Base-by-base conservation (phyloP, 2,329 filamentous ascomycete species). In the Talaromyces sp. region DNA sequence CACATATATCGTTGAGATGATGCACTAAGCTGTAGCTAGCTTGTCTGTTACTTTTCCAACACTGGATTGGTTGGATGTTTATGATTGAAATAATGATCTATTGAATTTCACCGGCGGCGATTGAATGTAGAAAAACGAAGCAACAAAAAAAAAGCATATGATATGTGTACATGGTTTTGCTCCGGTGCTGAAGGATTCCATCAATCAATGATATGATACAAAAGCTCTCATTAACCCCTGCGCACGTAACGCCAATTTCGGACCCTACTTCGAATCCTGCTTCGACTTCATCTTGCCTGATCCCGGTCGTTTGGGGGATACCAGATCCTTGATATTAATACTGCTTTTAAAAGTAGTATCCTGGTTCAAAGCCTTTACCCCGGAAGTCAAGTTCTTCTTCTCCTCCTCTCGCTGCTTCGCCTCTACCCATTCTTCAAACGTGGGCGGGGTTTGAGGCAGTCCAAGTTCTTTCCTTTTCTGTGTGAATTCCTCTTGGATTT, bases 391-490 rank as follows among this genome's bases (percentile, higher is more conserved):
- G 27, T 29, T 29, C 27, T 29, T 77, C n/a, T 31, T 73, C 52
- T 76, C 70, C 61, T 74, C 64, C 43, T 74, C 66, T 61, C 74
- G 69, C 57, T 74, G 65, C 58, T 80, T 78, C 55, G 75, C 74
- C 66, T 78, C 76, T 53, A 77, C 66, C 66, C 77, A 79, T 53
- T 76, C 75, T 31, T 75, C 75, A 59, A 78, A 72, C 7, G 71
- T 67, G 12, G 43, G 12, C 50, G 70, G 74, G 58, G 79, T 76
- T 26, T 81, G 78, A 5, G 83, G 81, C 61, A 96, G 70, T 0
- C 91, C 90, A 55, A 94, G 73, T 21, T 78, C 78, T 61, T 80
- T 77, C 62, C 91, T 81, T 78, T 96, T 82, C 55, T 77, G 72
- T 48, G 83, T 82, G 70, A 92, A 90, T 65, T 84, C 80, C 65